phyloP scores from a whole-genome alignment of 2,329 filamentous ascomycete genomes.

The Phyllosticta citrichinensis region DNA sequence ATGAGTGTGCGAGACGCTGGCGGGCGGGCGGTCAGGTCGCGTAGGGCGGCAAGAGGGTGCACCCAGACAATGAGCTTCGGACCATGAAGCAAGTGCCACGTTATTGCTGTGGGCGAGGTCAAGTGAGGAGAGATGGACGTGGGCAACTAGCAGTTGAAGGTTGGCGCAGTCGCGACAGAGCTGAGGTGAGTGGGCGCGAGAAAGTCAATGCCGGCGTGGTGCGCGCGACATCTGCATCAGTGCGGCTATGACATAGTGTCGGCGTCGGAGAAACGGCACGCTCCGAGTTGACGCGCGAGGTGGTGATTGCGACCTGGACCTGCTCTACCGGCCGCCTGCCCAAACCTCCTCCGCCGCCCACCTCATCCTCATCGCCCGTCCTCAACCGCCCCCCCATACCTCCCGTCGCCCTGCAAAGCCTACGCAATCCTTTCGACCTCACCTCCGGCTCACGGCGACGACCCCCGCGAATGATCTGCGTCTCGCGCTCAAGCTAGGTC shows the following conservation, averaged over 20 bases:
- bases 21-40: background rate
- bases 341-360: background rate
- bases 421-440: background rate
- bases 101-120: background rate
- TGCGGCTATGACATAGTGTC: background rate
- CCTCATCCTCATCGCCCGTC: background rate
- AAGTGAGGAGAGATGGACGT: background rate
- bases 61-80: background rate
- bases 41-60: background rate
- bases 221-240: background rate
- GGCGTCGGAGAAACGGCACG: background rate
- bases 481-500: constrained; percentile 1
- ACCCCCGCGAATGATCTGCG: constrained; percentile 6
- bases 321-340: background rate
- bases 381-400: background rate
- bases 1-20: background rate
- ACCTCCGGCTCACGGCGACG: background rate
- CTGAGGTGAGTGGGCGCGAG: background rate
- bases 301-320: background rate
- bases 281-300: background rate
- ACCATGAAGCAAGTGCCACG: background rate
- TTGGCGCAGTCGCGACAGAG: background rate
- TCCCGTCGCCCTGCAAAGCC: background rate
- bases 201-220: background rate
- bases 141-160: background rate